These are phyloP conservation scores for Curvularia eragrostidis DNA, from an alignment of 2,329 filamentous ascomycete genomes.

Conservation along the genomic window DNA sequence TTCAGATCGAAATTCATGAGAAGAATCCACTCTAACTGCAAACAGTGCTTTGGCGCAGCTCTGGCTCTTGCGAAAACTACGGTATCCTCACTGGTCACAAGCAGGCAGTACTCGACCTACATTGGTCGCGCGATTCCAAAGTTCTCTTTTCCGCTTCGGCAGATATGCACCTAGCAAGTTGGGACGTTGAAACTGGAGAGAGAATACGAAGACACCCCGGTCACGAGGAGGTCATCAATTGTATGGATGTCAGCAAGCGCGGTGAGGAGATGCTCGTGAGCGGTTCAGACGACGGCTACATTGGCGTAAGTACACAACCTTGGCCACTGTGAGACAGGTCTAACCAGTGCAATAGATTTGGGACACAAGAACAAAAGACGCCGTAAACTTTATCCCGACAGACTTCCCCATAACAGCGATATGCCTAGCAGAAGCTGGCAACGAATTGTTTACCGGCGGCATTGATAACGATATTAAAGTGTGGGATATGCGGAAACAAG, in stretches of 20 bases:
- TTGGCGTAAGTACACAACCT: constrained; percentile 62
- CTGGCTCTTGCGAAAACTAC: constrained; percentile 94
- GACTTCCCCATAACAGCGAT: constrained; percentile 92
- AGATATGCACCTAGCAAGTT: constrained; percentile 91
- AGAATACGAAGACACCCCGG: constrained; percentile 91
- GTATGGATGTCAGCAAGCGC: constrained; percentile 83
- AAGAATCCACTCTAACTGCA: constrained; percentile 23
- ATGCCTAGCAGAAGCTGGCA: constrained; percentile 89
- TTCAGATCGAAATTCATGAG: constrained; percentile 24
- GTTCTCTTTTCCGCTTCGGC: constrained; percentile 92
- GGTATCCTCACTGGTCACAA: constrained; percentile 87
- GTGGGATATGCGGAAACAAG: constrained; percentile 94
- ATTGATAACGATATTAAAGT: constrained; percentile 98
- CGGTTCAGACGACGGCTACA: constrained; percentile 90
- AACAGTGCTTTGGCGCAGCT: constrained; percentile 89
- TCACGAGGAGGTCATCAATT: constrained; percentile 95
- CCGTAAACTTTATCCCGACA: constrained; percentile 85
- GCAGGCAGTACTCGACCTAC: constrained; percentile 87
- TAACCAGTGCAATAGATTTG: constrained; percentile 66
- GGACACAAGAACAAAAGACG: constrained; percentile 91
- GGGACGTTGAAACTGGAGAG: constrained; percentile 91
- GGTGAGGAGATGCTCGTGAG: constrained; percentile 91
- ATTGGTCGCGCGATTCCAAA: constrained; percentile 95
- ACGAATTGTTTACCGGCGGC: constrained; percentile 91
- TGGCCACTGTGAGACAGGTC: neutral